Percentiles rank a stretch among this genome's conserved stretches.
phyloP scores from a whole-genome alignment of 495 filamentous ascomycete genomes.

The Pseudoneurospora amorphoporcata region DNA sequence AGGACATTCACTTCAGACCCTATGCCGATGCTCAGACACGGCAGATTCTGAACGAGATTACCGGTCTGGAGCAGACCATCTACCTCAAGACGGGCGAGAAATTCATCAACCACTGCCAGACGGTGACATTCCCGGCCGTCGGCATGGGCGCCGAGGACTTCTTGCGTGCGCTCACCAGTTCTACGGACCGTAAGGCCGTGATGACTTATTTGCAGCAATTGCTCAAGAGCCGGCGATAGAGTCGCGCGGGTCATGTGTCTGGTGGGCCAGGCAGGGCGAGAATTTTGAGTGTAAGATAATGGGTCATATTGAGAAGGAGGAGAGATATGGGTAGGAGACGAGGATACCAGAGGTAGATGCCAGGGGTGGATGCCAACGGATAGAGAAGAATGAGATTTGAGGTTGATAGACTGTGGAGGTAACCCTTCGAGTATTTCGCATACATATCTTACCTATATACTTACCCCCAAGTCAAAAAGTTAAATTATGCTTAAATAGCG shows the following conservation, averaged over 20 bases:
- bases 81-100: conserved; percentile 69
- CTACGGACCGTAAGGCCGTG: conserved; percentile 38
- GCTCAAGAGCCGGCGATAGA: conserved; percentile 27
- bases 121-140: conserved; percentile 37
- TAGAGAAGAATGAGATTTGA: not conserved
- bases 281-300: not conserved
- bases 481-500: not conserved
- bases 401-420: not conserved
- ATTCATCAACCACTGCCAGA: conserved; percentile 40
- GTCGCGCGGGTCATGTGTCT: not conserved
- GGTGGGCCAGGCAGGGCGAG: not conserved
- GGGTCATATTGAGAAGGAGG: not conserved
- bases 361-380: not conserved
- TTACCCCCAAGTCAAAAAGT: not conserved
- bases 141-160: conserved; percentile 40
- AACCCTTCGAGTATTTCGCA: not conserved
- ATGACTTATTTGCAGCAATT: conserved; percentile 37
- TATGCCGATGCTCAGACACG: conserved; percentile 71
- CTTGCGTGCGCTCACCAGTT: conserved; percentile 38
- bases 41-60: conserved; percentile 76
- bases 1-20: conserved; percentile 62
- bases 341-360: not conserved
- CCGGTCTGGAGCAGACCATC: conserved; percentile 72
- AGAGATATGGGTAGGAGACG: not conserved
- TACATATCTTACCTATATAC: not conserved